A percentile compares a stretch with the other conserved stretches of the same genome.
Conservation (phyloP, 2,329 filamentous ascomycete genomes). For the Fusarium robinianum region DNA sequence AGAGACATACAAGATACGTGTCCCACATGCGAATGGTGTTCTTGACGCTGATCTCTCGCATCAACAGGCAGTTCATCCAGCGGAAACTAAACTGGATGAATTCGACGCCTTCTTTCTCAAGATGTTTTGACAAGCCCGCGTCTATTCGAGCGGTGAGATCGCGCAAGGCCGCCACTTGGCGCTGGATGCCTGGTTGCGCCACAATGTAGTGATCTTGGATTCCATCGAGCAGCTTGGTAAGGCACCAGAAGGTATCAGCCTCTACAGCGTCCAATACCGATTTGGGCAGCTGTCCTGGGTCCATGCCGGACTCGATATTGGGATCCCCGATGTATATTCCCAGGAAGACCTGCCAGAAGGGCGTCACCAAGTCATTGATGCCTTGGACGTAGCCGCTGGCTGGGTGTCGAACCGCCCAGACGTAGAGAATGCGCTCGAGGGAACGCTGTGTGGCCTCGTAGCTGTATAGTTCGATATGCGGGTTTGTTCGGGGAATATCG, state of each 20-base stretch:
- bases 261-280: conserved; percentile 94
- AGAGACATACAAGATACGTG: conserved; percentile 78
- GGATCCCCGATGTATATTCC: conserved; percentile 93
- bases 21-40: conserved; percentile 99
- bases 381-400: conserved; percentile 98
- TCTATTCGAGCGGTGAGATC: conserved; percentile 94
- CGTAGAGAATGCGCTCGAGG: conserved; percentile 90
- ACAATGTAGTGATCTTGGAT: conserved; percentile 99
- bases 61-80: conserved; percentile 99
- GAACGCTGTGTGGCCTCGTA: conserved; percentile 96
- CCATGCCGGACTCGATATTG: conserved; percentile 92
- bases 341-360: conserved; percentile 97
- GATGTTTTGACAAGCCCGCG: conserved; percentile 78
- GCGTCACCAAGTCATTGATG: conserved; percentile 96
- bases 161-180: conserved; percentile 85
- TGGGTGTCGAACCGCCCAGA: conserved; percentile 97
- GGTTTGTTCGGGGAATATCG: conserved; percentile 93
- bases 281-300: conserved; percentile 89
- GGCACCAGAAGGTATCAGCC: conserved; percentile 97
- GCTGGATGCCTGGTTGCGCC: conserved; percentile 93
- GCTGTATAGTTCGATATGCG: conserved; percentile 90
- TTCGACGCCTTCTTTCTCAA: conserved; percentile 89
- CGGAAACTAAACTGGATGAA: conserved; percentile 99
- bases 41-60: conserved; percentile 94
- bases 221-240: conserved; percentile 96